Evolutionary conservation across 23 red algal genomes (phyloP).

Genomic region (Gracilaria vermiculophylla): DNA sequence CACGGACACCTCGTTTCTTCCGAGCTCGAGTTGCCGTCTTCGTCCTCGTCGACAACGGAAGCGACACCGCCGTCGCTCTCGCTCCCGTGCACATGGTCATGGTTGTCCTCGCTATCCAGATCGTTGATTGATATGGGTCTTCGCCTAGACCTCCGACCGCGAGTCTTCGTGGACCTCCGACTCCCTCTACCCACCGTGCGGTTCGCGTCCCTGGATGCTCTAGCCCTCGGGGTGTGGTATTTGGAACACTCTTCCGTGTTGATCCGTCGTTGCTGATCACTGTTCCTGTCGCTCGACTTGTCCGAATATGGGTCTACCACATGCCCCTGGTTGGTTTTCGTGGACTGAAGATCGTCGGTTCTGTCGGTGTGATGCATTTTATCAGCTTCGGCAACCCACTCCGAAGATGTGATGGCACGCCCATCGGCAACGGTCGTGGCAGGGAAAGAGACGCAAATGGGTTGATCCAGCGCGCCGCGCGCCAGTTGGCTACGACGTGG

Average conservation of each 20-base stretch:
- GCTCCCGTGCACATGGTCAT: background rate
- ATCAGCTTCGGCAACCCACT: background rate
- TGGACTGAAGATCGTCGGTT: background rate
- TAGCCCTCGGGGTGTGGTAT: slow-evolving; percentile 1
- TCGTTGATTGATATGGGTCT: background rate
- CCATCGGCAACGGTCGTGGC: background rate
- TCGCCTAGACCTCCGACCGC: background rate
- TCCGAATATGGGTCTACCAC: background rate
- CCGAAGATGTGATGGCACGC: background rate
- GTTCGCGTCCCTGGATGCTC: background rate
- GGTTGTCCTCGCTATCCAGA: slow-evolving; percentile 14
- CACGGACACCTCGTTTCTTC: slow-evolving; percentile 92
- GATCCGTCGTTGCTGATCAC: background rate
- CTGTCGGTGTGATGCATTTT: background rate
- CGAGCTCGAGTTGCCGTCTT: slow-evolving; percentile 48
- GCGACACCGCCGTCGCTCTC: slow-evolving; percentile 4
- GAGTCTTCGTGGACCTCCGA: background rate
- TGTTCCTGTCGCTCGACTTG: background rate
- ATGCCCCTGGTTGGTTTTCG: background rate
- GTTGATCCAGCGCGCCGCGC: background rate
- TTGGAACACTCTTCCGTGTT: background rate
- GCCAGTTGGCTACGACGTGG: background rate
- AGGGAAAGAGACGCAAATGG: background rate
- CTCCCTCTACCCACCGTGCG: background rate
- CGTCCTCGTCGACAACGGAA: slow-evolving; percentile 9